Percentiles rank a stretch among this genome's conserved stretches.
Conservation (phyloP, 2,329 filamentous ascomycete species). For the Botrytis byssoidea region DNA sequence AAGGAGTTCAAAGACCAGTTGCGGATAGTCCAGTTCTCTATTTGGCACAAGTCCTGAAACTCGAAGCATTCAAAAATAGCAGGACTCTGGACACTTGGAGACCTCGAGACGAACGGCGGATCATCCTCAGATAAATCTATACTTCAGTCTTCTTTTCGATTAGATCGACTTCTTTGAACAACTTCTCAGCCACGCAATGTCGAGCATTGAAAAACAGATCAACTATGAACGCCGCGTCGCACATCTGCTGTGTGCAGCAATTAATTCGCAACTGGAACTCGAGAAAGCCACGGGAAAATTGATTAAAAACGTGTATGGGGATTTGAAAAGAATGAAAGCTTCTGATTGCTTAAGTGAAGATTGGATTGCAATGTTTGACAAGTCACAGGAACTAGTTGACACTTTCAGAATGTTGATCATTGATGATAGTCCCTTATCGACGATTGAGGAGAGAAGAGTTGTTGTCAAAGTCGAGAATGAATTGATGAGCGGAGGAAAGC, state of each 20-base stretch:
- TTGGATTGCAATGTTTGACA: background rate
- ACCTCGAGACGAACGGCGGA: background rate
- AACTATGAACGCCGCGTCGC: background rate
- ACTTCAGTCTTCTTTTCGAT: background rate
- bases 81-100: background rate
- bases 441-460: background rate
- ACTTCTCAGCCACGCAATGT: background rate
- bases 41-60: background rate
- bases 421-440: background rate
- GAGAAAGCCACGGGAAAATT: background rate
- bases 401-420: background rate
- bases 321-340: background rate
- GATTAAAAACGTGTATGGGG: background rate
- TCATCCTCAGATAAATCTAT: background rate
- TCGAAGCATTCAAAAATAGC: background rate
- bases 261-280: conserved; percentile 2
- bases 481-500: background rate
- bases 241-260: background rate
- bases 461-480: too few relatives aligned
- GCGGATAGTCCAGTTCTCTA: background rate
- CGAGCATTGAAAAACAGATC: background rate
- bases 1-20: background rate
- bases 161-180: background rate
- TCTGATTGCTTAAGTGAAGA: background rate
- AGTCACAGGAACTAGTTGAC: background rate